Conservation (phyloP, 177 flowering plant species). For the Vitis hybrid region DNA sequence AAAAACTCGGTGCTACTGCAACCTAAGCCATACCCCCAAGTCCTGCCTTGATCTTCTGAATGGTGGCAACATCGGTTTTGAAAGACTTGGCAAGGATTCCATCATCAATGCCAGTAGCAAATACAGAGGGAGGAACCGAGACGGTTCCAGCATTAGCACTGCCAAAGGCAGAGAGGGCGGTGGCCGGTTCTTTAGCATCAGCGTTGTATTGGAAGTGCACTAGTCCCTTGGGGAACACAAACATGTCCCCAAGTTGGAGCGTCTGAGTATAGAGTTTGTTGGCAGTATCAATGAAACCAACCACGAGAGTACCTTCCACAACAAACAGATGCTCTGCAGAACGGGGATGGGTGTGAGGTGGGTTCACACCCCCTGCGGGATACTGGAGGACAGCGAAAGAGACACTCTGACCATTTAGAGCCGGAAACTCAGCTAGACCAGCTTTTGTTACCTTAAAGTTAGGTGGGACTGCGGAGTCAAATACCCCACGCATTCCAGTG, state of each 20-base stretch:
- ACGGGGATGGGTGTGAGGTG: slow-evolving; percentile 43
- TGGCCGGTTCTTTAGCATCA: slow-evolving; percentile 9
- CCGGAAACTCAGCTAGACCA: slow-evolving; percentile 39
- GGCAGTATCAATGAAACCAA: slow-evolving; percentile 43
- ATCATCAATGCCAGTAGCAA: slow-evolving; percentile 23
- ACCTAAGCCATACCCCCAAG: background rate
- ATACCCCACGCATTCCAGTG: slow-evolving; percentile 27
- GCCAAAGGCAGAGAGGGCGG: slow-evolving; percentile 33
- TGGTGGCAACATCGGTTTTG: slow-evolving; percentile 29
- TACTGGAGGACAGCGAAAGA: slow-evolving; percentile 36
- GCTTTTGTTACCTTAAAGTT: slow-evolving; percentile 29
- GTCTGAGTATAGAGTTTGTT: slow-evolving; percentile 36
- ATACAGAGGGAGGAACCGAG: slow-evolving; percentile 24
- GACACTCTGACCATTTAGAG: slow-evolving; percentile 48
- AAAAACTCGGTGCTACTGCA: too few species aligned
- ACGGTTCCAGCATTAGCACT: slow-evolving; percentile 40
- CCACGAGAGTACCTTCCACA: slow-evolving; percentile 26
- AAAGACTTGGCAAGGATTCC: slow-evolving; percentile 27
- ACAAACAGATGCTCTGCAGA: slow-evolving; percentile 41
- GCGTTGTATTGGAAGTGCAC: slow-evolving; percentile 40
- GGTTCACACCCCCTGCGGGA: slow-evolving; percentile 30
- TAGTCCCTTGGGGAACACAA: slow-evolving; percentile 38
- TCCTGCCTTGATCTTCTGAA: slow-evolving; percentile 29
- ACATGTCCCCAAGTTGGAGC: slow-evolving; percentile 34
- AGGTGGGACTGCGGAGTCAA: background rate